A percentile compares a stretch with the other conserved stretches of the same genome.
phyloP scores from a whole-genome alignment of 805 yeast species.

The Sungouiozyma ichnusensis region DNA sequence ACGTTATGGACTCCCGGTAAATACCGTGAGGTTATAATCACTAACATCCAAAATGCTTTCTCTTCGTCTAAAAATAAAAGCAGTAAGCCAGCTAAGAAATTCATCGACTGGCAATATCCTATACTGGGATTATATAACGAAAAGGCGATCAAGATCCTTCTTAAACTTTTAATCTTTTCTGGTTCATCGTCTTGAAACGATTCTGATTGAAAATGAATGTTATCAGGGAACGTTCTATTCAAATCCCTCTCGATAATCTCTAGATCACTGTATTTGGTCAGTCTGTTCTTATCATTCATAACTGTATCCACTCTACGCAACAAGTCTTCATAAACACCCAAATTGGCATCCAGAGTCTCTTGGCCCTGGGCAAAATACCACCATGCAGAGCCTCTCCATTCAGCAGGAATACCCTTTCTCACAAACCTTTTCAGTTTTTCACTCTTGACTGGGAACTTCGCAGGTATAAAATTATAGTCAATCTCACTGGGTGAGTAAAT shows the following conservation, averaged over 20 bases:
- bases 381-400: constrained; percentile 97
- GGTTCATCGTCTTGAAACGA: constrained; percentile 37
- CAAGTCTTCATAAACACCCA: constrained; percentile 64
- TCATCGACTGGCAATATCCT: constrained; percentile 93
- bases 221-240: constrained; percentile 92
- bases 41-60: constrained; percentile 90
- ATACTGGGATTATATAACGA: constrained; percentile 78
- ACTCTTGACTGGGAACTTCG: constrained; percentile 65
- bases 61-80: constrained; percentile 84
- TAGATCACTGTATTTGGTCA: constrained; percentile 37
- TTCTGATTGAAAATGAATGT: constrained; percentile 57
- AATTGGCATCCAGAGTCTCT: constrained; percentile 55
- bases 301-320: constrained; percentile 48
- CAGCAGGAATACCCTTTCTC: constrained; percentile 90
- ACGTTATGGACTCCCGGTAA: constrained; percentile 88
- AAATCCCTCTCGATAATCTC: constrained; percentile 92
- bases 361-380: constrained; percentile 85
- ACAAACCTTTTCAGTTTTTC: constrained; percentile 72
- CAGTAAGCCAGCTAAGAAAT: constrained; percentile 81
- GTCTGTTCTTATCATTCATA: constrained; percentile 4
- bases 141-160: constrained; percentile 77
- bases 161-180: constrained; percentile 53
- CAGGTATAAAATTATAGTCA: constrained; percentile 48
- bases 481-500: constrained; percentile 26
- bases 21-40: constrained; percentile 72